Percentiles rank a stretch among this genome's conserved stretches.
Evolutionary conservation across 495 filamentous ascomycete genomes (phyloP).

Genomic region (Penicillium argentinense): DNA sequence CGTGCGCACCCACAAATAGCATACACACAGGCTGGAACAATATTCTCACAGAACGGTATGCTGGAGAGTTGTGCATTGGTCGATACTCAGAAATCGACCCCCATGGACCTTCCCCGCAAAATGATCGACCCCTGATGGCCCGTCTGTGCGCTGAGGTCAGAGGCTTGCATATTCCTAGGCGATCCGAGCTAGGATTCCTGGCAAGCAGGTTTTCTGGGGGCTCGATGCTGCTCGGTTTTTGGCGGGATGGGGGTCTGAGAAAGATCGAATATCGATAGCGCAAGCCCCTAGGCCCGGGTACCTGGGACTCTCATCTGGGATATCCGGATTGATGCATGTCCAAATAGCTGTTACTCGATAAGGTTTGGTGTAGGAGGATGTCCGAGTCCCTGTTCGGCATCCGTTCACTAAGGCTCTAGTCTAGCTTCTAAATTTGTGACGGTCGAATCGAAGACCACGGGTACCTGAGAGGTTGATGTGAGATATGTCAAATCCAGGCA

Average conservation of each 20-base stretch:
- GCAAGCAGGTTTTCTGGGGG: background rate
- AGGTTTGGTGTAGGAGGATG: conserved; percentile 8
- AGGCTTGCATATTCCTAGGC: conserved; percentile 18
- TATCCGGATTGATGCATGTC: conserved; percentile 18
- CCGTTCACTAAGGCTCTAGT: background rate
- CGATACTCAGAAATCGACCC: conserved; percentile 5
- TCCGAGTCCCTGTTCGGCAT: background rate
- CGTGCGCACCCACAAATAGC: conserved; percentile 1
- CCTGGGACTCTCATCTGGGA: conserved; percentile 8
- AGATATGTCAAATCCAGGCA: background rate
- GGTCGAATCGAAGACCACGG: conserved; percentile 1
- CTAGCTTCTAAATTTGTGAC: conserved; percentile 6
- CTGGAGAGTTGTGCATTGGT: conserved; percentile 3
- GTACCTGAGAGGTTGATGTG: conserved; percentile 10
- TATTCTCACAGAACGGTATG: conserved; percentile 8
- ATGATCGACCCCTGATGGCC: conserved; percentile 9
- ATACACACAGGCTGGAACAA: conserved; percentile 4
- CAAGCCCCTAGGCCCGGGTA: conserved; percentile 5
- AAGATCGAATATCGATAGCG: conserved; percentile 20
- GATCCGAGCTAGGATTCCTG: background rate
- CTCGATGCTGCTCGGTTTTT: background rate
- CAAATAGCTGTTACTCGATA: conserved; percentile 5
- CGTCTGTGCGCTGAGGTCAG: conserved; percentile 3
- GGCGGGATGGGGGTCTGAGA: conserved; percentile 16
- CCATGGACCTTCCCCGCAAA: conserved; percentile 17